Evolutionary conservation across 148 eudicot genomes (phyloP).

Genomic region (Diospyros kaki): DNA sequence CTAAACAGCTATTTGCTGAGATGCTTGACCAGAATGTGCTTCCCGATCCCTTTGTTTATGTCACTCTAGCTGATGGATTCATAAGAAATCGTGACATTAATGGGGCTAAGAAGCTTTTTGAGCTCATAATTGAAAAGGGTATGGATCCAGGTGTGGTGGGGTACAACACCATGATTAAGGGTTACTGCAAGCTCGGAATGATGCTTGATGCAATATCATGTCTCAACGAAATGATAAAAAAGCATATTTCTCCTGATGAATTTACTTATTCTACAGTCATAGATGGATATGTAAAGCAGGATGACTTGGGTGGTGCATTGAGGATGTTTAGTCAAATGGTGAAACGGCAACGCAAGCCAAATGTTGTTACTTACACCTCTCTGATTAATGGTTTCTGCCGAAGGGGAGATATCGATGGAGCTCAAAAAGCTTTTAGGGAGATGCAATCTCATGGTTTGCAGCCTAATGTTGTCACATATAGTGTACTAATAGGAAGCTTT

Average conservation of each 20-base stretch:
- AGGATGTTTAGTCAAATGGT: slow-evolving; percentile 47
- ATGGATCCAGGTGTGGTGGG: slow-evolving; percentile 63
- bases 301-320: slow-evolving; percentile 58
- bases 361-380: slow-evolving; percentile 87
- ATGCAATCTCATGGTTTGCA: slow-evolving; percentile 52
- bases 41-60: slow-evolving; percentile 64
- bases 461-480: slow-evolving; percentile 83
- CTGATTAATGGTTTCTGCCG: slow-evolving; percentile 71
- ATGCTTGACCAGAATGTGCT: slow-evolving; percentile 70
- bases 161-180: slow-evolving; percentile 85
- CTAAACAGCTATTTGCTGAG: slow-evolving; percentile 59
- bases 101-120: slow-evolving; percentile 70
- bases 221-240: slow-evolving; percentile 46
- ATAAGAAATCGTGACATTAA: slow-evolving; percentile 56
- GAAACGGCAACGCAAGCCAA: slow-evolving; percentile 55
- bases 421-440: slow-evolving; percentile 48
- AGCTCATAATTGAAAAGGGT: slow-evolving; percentile 41
- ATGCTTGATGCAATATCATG: slow-evolving; percentile 66
- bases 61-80: slow-evolving; percentile 76
- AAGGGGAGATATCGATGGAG: slow-evolving; percentile 38
- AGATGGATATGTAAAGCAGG: slow-evolving; percentile 78
- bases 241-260: slow-evolving; percentile 52
- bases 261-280: slow-evolving; percentile 80
- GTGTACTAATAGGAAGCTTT: slow-evolving; percentile 63
- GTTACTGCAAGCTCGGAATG: slow-evolving; percentile 69